These are phyloP conservation scores for Hydrangea macrophylla DNA, from an alignment of 148 eudicot genomes.

Conservation along the genomic window DNA sequence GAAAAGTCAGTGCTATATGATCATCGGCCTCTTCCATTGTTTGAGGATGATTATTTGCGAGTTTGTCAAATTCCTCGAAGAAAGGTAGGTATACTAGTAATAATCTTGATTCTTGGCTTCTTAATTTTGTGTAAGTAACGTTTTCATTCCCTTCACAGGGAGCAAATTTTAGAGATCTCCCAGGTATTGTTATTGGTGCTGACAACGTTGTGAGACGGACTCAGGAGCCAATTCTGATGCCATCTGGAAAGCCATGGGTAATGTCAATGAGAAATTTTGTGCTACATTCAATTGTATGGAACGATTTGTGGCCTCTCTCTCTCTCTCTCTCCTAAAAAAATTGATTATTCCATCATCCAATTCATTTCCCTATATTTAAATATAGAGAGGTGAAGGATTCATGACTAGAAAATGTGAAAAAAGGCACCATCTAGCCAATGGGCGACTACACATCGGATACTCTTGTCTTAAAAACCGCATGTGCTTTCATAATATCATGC, in stretches of 20 bases:
- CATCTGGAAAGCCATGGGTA: conserved; percentile 61
- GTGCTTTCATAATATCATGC: not conserved
- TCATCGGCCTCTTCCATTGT: conserved; percentile 42
- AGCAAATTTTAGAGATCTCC: conserved; percentile 58
- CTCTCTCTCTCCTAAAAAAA: not conserved
- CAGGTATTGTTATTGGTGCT: conserved; percentile 43
- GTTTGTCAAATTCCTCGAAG: conserved; percentile 41
- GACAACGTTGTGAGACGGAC: conserved; percentile 44
- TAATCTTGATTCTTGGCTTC: not conserved
- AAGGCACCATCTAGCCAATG: no score
- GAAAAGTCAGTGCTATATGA: conserved; percentile 35
- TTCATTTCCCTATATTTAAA: not conserved
- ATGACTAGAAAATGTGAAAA: no score
- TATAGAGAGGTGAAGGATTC: no score
- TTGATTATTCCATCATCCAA: not conserved
- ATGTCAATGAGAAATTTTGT: not conserved
- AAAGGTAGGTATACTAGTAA: conserved; percentile 29
- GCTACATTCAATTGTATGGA: not conserved
- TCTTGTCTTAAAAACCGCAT: no score
- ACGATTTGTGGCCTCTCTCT: not conserved
- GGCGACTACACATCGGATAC: no score
- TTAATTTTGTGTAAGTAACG: not conserved
- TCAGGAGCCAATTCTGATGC: conserved; percentile 28
- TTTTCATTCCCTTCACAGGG: conserved; percentile 31
- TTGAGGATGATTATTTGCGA: conserved; percentile 46